Conservation (phyloP, 768 basidiomycete species). For the Suillus occidentalis region DNA sequence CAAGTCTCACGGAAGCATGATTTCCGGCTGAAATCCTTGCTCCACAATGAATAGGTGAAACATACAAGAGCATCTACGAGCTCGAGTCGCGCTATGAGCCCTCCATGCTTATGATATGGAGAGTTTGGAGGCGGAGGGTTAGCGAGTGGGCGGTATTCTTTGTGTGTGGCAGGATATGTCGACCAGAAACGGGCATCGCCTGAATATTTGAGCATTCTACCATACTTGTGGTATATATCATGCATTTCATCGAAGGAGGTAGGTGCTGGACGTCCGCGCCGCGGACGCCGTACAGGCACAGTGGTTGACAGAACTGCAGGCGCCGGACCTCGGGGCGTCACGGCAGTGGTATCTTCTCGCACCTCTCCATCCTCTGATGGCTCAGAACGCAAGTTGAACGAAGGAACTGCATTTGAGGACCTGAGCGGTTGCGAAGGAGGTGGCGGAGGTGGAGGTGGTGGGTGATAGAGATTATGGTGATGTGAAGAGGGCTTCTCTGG, state of each 20-base stretch:
- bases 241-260: conserved; percentile 61
- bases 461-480: conserved; percentile 27
- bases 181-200: conserved; percentile 80
- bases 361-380: conserved; percentile 49
- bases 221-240: conserved; percentile 67
- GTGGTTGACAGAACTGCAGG: conserved; percentile 33
- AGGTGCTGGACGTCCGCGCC: conserved; percentile 51
- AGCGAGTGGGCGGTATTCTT: conserved; percentile 60
- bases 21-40: conserved; percentile 60
- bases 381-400: conserved; percentile 36
- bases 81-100: conserved; percentile 75
- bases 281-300: conserved; percentile 67
- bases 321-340: conserved; percentile 24
- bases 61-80: conserved; percentile 79
- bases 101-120: conserved; percentile 72
- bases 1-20: conserved; percentile 62
- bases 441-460: conserved; percentile 26
- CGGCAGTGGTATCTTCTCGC: conserved; percentile 36
- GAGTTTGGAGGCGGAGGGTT: conserved; percentile 67
- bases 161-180: conserved; percentile 62
- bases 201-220: conserved; percentile 79
- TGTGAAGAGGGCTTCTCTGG: conserved; percentile 28
- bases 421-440: conserved; percentile 19
- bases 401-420: conserved; percentile 23
- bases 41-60: conserved; percentile 85